phyloP scores from a whole-genome alignment of 352 stramenopile species.

The Pythium scleroteichum region DNA sequence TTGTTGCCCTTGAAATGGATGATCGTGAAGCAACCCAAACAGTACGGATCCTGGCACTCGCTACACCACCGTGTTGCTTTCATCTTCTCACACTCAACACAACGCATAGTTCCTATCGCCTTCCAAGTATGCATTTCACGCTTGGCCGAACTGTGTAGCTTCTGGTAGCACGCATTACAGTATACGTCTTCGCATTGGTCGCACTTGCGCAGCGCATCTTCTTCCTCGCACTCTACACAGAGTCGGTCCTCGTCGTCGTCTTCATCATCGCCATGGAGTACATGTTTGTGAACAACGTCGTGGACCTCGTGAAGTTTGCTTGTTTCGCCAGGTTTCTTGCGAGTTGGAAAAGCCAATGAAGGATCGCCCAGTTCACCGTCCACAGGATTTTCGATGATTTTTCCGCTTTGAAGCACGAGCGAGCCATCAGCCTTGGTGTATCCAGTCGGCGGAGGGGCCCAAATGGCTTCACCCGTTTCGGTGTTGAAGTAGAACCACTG shows the following conservation, averaged over 20 bases:
- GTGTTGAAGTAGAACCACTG: slow-evolving; percentile 85
- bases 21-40: slow-evolving; percentile 78
- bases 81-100: slow-evolving; percentile 86
- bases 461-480: slow-evolving; percentile 69
- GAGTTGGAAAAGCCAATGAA: slow-evolving; percentile 25
- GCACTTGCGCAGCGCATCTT: slow-evolving; percentile 65
- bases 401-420: slow-evolving; percentile 70
- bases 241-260: slow-evolving; percentile 63
- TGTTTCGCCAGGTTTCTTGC: slow-evolving; percentile 17
- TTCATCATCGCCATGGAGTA: slow-evolving; percentile 42
- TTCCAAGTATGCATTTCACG: slow-evolving; percentile 79
- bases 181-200: slow-evolving; percentile 79
- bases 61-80: slow-evolving; percentile 77
- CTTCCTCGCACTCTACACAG: slow-evolving; percentile 80
- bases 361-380: slow-evolving; percentile 39
- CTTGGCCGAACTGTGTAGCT: slow-evolving; percentile 70
- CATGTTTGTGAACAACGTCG: slow-evolving; percentile 13
- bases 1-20: slow-evolving; percentile 87
- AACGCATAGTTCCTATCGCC: slow-evolving; percentile 68
- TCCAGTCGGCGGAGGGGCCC: slow-evolving; percentile 60
- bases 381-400: slow-evolving; percentile 55
- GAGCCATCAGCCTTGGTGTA: slow-evolving; percentile 73
- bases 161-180: slow-evolving; percentile 76
- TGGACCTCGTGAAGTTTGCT: background rate
- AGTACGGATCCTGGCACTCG: slow-evolving; percentile 79